phyloP scores from a whole-genome alignment of 257 asterid species.

The Fraxinus pennsylvanica region DNA sequence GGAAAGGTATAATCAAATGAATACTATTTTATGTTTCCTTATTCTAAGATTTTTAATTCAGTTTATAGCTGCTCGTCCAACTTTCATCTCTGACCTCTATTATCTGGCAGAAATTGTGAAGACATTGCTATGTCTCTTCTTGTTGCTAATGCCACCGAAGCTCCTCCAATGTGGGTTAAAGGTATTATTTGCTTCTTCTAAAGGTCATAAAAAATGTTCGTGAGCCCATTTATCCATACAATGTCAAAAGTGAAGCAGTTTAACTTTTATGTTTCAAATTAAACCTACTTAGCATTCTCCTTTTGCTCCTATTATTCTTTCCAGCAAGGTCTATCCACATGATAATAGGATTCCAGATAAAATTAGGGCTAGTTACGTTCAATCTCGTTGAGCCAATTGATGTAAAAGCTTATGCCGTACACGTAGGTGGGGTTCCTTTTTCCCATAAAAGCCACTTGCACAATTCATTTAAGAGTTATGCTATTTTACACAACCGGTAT shows the following conservation, averaged over 20 bases:
- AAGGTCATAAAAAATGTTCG: background rate
- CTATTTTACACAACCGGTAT: too few species aligned
- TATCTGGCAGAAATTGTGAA: constrained; percentile 51
- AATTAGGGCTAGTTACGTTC: background rate
- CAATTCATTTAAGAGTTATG: background rate
- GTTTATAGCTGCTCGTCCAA: constrained; percentile 1
- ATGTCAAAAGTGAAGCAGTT: background rate
- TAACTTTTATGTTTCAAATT: background rate
- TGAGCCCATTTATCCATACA: background rate
- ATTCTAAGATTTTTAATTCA: background rate
- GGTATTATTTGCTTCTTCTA: constrained; percentile 30
- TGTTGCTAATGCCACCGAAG: constrained; percentile 52
- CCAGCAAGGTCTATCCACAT: background rate
- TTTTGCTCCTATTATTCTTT: background rate
- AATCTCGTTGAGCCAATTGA: background rate
- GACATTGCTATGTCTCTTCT: constrained; percentile 69
- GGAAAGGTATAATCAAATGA: constrained; percentile 41
- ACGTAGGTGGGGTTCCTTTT: background rate
- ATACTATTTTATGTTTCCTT: constrained; percentile 10
- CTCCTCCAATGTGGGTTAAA: constrained; percentile 66
- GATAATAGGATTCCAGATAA: background rate
- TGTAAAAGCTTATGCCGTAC: background rate
- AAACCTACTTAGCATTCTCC: background rate
- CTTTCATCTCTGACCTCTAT: background rate
- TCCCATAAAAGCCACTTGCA: background rate